Evolutionary conservation across 1,284 basidiomycete genomes (phyloP).

Genomic region (Marasmius sp.): DNA sequence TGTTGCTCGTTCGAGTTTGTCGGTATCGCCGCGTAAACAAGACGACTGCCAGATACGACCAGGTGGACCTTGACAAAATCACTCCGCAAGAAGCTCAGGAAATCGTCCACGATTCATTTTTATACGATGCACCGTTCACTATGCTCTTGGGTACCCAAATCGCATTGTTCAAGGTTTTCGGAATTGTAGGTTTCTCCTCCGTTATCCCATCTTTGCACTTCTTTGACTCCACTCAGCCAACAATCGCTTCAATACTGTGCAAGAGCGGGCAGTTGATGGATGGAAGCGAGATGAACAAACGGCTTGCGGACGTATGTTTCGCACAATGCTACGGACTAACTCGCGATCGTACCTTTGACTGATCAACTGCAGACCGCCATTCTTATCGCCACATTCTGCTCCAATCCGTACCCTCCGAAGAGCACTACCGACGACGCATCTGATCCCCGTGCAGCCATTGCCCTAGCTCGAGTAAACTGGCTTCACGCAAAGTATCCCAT

Average conservation of each 20-base stretch:
- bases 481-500: conserved; percentile 8
- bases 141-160: conserved; percentile 8
- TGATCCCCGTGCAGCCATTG: conserved; percentile 10
- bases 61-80: neutral
- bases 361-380: neutral
- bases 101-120: conserved; percentile 5
- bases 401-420: neutral
- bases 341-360: neutral
- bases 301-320: conserved; percentile 7
- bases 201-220: neutral
- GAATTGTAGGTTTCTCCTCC: neutral
- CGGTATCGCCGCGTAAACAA: conserved; percentile 6
- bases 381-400: conserved; percentile 5
- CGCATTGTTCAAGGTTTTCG: conserved; percentile 9
- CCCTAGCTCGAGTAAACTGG: conserved; percentile 7
- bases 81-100: conserved; percentile 1
- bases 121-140: conserved; percentile 7
- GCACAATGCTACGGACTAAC: neutral
- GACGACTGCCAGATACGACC: neutral
- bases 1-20: conserved; percentile 1
- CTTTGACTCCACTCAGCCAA: neutral
- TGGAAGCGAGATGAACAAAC: conserved; percentile 1
- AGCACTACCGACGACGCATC: neutral
- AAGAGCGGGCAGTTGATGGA: conserved; percentile 2
- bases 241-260: conserved; percentile 1